Evolutionary conservation across 257 asterid genomes (phyloP).

Genomic region (Solanum megistacrolobum): DNA sequence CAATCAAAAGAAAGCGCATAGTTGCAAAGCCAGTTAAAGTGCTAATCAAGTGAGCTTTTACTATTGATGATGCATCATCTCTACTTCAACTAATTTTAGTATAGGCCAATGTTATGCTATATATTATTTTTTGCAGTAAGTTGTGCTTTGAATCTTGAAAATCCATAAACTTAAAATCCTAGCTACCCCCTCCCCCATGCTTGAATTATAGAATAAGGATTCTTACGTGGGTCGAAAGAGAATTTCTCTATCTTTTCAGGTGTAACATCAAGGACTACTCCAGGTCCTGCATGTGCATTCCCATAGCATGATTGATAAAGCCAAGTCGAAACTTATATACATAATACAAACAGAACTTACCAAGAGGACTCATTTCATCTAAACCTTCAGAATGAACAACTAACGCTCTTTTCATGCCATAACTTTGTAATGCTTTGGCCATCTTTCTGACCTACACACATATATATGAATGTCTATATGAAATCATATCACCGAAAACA

Average conservation of each 20-base stretch:
- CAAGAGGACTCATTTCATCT: slow-evolving; percentile 80
- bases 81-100: background rate
- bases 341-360: slow-evolving; percentile 20
- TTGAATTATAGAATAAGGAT: background rate
- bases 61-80: background rate
- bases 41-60: background rate
- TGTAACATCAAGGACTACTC: slow-evolving; percentile 52
- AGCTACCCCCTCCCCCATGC: background rate
- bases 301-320: background rate
- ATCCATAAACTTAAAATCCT: background rate
- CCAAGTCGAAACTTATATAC: background rate
- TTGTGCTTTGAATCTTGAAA: no score
- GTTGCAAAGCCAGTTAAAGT: background rate
- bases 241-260: slow-evolving; percentile 52
- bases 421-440: slow-evolving; percentile 60
- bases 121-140: background rate
- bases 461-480: background rate
- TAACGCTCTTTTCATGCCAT: slow-evolving; percentile 61
- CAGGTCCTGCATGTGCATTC: slow-evolving; percentile 38
- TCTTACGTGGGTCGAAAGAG: slow-evolving; percentile 54
- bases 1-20: background rate
- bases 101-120: background rate
- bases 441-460: slow-evolving; percentile 46
- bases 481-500: background rate
- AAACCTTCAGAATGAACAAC: slow-evolving; percentile 76